Conservation (phyloP, 1,284 basidiomycete species). For the Veloporphyrellus conicus region DNA sequence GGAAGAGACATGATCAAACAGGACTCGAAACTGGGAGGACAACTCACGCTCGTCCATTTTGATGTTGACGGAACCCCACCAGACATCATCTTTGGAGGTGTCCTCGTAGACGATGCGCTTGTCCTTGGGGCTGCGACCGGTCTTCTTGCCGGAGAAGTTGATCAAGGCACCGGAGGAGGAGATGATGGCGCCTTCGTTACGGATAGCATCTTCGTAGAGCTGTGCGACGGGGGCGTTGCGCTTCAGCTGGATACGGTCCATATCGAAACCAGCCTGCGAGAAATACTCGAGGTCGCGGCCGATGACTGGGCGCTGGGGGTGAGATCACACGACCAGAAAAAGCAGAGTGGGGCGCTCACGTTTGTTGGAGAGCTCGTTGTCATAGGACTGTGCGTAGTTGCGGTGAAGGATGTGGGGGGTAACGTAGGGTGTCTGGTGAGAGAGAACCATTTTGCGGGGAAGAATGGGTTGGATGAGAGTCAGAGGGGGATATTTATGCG, state of each 20-base stretch:
- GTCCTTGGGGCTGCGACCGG: constrained; percentile 96
- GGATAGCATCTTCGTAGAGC: constrained; percentile 97
- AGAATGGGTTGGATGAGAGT: constrained; percentile 3
- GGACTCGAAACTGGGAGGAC: not conserved
- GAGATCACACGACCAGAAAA: constrained; percentile 7
- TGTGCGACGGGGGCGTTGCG: constrained; percentile 94
- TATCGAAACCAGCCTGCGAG: constrained; percentile 99
- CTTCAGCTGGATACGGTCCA: constrained; percentile 84
- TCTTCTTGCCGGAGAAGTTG: constrained; percentile 99
- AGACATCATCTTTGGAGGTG: constrained; percentile 94
- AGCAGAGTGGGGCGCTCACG: constrained; percentile 41
- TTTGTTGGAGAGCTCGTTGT: constrained; percentile 56
- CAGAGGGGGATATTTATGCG: constrained; percentile 17
- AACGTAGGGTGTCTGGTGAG: constrained; percentile 71
- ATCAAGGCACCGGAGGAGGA: constrained; percentile 95
- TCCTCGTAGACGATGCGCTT: constrained; percentile 99
- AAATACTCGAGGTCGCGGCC: constrained; percentile 95
- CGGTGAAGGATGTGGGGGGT: constrained; percentile 83
- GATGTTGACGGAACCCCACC: constrained; percentile 99
- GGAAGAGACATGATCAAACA: not conserved
- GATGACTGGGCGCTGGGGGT: constrained; percentile 52
- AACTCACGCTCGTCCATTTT: constrained; percentile 93
- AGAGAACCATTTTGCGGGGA: constrained; percentile 48
- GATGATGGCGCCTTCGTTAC: constrained; percentile 97
- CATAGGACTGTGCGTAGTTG: constrained; percentile 69